A percentile compares a stretch with the other conserved stretches of the same genome.
These are phyloP conservation scores for Venturiaceae sp. DNA, from an alignment of 2,329 filamentous ascomycete genomes.

Conservation along the genomic window DNA sequence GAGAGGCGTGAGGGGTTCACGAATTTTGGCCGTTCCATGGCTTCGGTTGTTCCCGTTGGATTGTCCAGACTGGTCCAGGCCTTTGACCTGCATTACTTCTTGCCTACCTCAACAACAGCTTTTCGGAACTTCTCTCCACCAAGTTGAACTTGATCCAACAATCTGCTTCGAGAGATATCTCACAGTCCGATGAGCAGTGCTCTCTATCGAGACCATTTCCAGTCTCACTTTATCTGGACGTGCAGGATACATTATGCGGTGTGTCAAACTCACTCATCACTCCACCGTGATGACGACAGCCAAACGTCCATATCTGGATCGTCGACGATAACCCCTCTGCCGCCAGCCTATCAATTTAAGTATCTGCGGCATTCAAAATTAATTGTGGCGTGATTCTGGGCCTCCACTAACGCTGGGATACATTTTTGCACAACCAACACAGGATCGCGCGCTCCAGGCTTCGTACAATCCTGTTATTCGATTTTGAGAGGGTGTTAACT, in stretches of 20 bases:
- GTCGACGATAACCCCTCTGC: neutral
- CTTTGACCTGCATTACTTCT: neutral
- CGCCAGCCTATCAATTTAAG: neutral
- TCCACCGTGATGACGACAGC: neutral
- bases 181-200: too few relatives aligned
- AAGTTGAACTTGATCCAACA: too few relatives aligned
- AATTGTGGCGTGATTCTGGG: neutral
- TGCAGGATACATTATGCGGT: neutral
- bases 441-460: neutral
- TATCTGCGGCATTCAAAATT: too few relatives aligned
- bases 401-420: neutral
- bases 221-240: neutral
- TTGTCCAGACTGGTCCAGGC: neutral
- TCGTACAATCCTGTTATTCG: neutral
- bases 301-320: neutral
- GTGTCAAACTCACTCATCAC: neutral
- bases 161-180: neutral
- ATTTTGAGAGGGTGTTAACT: neutral
- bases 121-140: neutral
- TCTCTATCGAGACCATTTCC: too few relatives aligned
- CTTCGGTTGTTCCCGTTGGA: neutral
- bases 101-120: neutral
- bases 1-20: neutral
- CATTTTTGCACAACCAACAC: neutral
- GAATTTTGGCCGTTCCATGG: neutral